Base-by-base conservation (phyloP, 2,329 filamentous ascomycete species). In the Fusarium neocosmosporiellum region DNA sequence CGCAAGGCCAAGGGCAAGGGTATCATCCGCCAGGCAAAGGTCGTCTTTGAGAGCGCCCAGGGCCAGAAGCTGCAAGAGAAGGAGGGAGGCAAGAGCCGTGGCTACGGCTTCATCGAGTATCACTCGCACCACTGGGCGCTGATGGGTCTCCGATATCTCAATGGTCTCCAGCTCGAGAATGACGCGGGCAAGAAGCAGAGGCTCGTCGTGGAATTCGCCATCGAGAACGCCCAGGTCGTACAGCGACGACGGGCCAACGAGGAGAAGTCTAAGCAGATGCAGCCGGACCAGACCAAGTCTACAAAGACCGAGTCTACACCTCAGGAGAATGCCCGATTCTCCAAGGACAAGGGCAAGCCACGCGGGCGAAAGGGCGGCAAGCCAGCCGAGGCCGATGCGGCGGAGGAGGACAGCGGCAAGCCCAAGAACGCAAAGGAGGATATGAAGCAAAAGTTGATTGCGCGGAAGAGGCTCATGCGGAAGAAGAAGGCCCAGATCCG, bases 31-130 rank as follows among this genome's bases (percentile, higher is more conserved):
- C 96, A 99, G 84, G 93, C 96, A 64, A 99, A 98, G 86, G 90
- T 99, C 63, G 93, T 98, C 39, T 98, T 96, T 78, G 96, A 99
- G 84, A 93, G 92, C 64, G 89, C 89, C 37, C 91, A 96, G 75
- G 96, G 96, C 53, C 90, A 90, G 78, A 98, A 98, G 84, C 90
- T 98, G 16, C 83, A 88, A 10, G 95, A 97, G 83, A 87, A 89
- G 48, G 90, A 87, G 59, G 94, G 93, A 9, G 94, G 91, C 8
- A 95, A 95, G 80, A 96, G 93, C 80, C 90, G 96, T 80, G 96
- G 96, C 7, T 99, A 99, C 81, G 96, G 97, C 14, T 99, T 99
- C 85, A 93, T 99, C 75, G 96, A 99, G 84, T 99, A 98, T 83
- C 93, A 91, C 73, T 96, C 94, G 33, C 96, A 99, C 80, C 92